These are phyloP conservation scores for Sechiopsis laciniata DNA, from an alignment of 306 rosid genomes.

Conservation along the genomic window DNA sequence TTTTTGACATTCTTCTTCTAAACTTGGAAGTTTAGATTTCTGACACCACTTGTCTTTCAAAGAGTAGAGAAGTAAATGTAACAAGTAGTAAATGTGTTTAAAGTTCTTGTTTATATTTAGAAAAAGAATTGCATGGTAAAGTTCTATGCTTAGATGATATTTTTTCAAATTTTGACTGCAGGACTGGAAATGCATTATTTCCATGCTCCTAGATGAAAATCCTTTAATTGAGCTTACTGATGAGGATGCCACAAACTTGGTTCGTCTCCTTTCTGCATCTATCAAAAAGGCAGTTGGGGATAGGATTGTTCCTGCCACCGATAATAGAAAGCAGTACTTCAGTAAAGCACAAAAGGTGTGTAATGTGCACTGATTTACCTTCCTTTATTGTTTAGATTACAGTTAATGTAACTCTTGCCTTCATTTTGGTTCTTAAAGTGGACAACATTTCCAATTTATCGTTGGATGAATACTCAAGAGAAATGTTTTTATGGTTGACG, in stretches of 20 bases:
- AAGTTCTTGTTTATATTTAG: background rate
- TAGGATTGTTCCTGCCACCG: conserved; percentile 82
- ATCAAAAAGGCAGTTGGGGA: conserved; percentile 94
- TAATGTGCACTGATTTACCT: conserved; percentile 22
- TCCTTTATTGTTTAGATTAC: conserved; percentile 16
- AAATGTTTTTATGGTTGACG: conserved; percentile 7
- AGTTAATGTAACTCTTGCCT: background rate
- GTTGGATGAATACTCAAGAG: background rate
- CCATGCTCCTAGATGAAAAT: conserved; percentile 82
- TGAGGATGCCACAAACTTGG: conserved; percentile 85
- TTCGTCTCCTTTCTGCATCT: conserved; percentile 83
- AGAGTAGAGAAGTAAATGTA: background rate
- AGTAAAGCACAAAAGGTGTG: conserved; percentile 86
- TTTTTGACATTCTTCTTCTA: background rate
- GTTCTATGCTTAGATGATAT: conserved; percentile 26
- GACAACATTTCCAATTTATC: background rate
- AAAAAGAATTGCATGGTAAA: background rate
- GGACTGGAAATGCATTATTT: conserved; percentile 94
- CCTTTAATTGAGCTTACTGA: conserved; percentile 68
- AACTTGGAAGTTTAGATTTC: conserved; percentile 4
- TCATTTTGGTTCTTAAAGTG: conserved; percentile 5
- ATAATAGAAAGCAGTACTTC: conserved; percentile 71
- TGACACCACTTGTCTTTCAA: background rate
- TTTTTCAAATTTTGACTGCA: conserved; percentile 37
- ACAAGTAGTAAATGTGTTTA: background rate